phyloP scores from a whole-genome alignment of 352 stramenopile species.

The Globisporangium nodosum region DNA sequence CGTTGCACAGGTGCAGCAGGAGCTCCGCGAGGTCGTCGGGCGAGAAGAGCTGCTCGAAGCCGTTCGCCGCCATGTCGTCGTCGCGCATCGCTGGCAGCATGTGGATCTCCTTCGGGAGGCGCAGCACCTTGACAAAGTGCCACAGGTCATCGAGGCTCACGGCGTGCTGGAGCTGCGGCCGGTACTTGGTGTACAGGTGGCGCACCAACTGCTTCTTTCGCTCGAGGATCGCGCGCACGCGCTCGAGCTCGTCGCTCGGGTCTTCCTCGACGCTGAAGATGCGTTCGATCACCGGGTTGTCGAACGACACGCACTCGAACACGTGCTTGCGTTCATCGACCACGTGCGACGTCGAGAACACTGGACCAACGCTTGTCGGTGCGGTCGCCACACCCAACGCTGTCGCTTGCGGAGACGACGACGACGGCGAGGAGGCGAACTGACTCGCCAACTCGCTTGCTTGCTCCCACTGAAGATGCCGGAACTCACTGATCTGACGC shows the following conservation, averaged over 20 bases:
- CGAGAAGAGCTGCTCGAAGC: slow-evolving; percentile 56
- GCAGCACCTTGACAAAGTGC: slow-evolving; percentile 62
- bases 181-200: slow-evolving; percentile 47
- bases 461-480: slow-evolving; percentile 45
- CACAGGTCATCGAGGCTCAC: slow-evolving; percentile 63
- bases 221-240: slow-evolving; percentile 41
- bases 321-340: slow-evolving; percentile 41
- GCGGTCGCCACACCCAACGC: background rate
- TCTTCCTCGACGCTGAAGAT: slow-evolving; percentile 58
- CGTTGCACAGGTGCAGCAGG: slow-evolving; percentile 66
- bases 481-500: slow-evolving; percentile 27
- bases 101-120: slow-evolving; percentile 46
- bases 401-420: background rate
- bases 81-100: slow-evolving; percentile 50
- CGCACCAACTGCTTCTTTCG: slow-evolving; percentile 47
- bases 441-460: slow-evolving; percentile 40
- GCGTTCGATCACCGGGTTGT: slow-evolving; percentile 43
- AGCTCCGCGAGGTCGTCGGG: slow-evolving; percentile 56
- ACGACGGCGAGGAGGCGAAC: slow-evolving; percentile 12
- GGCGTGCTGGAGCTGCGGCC: slow-evolving; percentile 30
- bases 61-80: slow-evolving; percentile 34
- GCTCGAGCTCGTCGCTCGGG: slow-evolving; percentile 34
- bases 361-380: background rate
- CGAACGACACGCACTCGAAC: slow-evolving; percentile 54
- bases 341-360: slow-evolving; percentile 4